Conservation (phyloP, 2,329 filamentous ascomycete species). For the Thielaviopsis musarum region DNA sequence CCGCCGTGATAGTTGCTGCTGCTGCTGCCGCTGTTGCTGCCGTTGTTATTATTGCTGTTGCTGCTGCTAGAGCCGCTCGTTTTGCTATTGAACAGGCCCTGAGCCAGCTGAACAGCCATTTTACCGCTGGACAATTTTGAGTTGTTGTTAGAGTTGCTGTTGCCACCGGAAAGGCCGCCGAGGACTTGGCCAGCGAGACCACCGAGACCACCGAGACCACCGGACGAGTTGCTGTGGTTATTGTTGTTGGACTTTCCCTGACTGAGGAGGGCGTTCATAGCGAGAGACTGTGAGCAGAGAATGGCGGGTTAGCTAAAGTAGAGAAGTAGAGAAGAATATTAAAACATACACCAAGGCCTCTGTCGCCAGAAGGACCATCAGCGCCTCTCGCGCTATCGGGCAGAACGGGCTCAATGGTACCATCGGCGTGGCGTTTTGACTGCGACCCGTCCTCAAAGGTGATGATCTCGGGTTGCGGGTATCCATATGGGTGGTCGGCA, state of each 20-base stretch:
- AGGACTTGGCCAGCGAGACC: constrained; percentile 32
- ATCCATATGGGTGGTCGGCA: constrained; percentile 44
- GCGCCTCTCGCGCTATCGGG: constrained; percentile 27
- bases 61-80: constrained; percentile 19
- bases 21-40: constrained; percentile 17
- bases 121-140: constrained; percentile 28
- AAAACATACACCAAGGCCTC: constrained; percentile 46
- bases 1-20: constrained; percentile 30
- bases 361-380: constrained; percentile 38
- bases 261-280: constrained; percentile 39
- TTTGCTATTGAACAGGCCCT: constrained; percentile 29
- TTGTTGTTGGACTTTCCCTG: constrained; percentile 27
- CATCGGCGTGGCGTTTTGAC: constrained; percentile 43
- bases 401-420: constrained; percentile 41
- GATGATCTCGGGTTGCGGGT: constrained; percentile 32
- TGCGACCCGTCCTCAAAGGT: constrained; percentile 46
- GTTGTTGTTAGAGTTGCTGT: constrained; percentile 17
- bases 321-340: neutral
- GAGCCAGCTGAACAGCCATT: constrained; percentile 39
- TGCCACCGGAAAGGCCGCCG: constrained; percentile 20
- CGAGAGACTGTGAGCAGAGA: constrained; percentile 32
- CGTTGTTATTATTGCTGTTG: neutral
- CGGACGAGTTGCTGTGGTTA: constrained; percentile 21
- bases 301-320: constrained; percentile 13
- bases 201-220: constrained; percentile 18